Base-by-base conservation (phyloP, 176 grass and related monocot species). In the Miscanthus lutarioriparius region DNA sequence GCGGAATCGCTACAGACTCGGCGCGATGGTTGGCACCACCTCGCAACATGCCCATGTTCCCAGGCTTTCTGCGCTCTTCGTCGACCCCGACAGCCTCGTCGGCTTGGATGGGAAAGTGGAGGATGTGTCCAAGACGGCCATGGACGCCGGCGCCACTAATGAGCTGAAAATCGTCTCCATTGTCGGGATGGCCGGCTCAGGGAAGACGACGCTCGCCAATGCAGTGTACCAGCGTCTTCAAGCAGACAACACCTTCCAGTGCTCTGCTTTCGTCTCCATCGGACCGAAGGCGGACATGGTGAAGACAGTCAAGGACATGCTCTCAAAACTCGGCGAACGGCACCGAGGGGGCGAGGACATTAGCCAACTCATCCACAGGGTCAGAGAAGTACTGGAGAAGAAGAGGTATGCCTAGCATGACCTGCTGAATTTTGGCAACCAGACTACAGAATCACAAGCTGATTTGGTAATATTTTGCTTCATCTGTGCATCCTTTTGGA, bases 141-240 rank as follows among this genome's bases (percentile, higher is more conserved):
- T 62, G 28, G 10, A 3, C 7, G 76, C 10, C 20, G 53, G 53
- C 65, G 65, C 7, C 30, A 32, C 1, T 3, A 20, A 5, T 33
- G 53, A 0, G n/a, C 73, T 72, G 73, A 88, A 72, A 66, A 33
- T 71, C 3, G 53, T 83, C 0, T 71, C 73, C 64, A 78, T 88
- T 64, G 53, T 62, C 54, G 80, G 80, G n/a, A 88, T 83, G 53
- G 79, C 80, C 12, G 86, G 86, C 16, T 44, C 86, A 16, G 86
- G 86, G 53, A 88, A 88, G 86, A 88, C 86, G 40, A 83, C 86
- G 40, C 74, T 88, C 25, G 81, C 69, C 38, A 11, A 3, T n/a
- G 76, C 15, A 36, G 80, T 84, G 8, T 67, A 61, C 49, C 7
- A 1, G 9, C 37, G 39, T n/a, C 22, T 49, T 84, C 26, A 0